Conservation (phyloP, 352 stramenopile species). For the Sclerospora graminicola region DNA sequence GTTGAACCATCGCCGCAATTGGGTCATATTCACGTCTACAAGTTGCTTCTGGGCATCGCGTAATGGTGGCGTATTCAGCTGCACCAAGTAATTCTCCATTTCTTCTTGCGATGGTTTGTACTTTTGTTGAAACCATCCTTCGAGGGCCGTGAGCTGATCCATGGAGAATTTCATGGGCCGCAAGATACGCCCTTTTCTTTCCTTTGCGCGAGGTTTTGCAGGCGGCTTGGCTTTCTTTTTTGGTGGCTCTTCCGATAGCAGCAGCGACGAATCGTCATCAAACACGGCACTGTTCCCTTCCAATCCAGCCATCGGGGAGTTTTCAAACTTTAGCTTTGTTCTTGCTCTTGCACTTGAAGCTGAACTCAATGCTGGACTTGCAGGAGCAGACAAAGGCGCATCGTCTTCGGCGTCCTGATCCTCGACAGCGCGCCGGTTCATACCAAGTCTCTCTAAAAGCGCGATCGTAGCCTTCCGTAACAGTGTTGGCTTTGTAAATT, state of each 20-base stretch:
- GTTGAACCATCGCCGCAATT: slow-evolving; percentile 80
- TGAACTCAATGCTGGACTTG: slow-evolving; percentile 21
- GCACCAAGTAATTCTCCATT: slow-evolving; percentile 64
- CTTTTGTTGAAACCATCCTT: slow-evolving; percentile 80
- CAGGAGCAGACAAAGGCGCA: slow-evolving; percentile 11
- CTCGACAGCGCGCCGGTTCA: slow-evolving; percentile 39
- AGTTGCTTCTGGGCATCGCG: slow-evolving; percentile 61
- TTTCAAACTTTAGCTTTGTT: slow-evolving; percentile 8
- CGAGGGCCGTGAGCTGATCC: slow-evolving; percentile 66
- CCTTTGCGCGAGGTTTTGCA: slow-evolving; percentile 29
- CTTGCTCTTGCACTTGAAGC: slow-evolving; percentile 19
- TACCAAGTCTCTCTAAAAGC: slow-evolving; percentile 59
- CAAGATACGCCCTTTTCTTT: slow-evolving; percentile 59
- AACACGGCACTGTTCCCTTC: slow-evolving; percentile 10
- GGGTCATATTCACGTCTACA: slow-evolving; percentile 81
- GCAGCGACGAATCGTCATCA: slow-evolving; percentile 15
- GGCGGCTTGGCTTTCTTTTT: slow-evolving; percentile 26
- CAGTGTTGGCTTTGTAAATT: slow-evolving; percentile 69
- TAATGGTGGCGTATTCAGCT: slow-evolving; percentile 59
- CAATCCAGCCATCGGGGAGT: slow-evolving; percentile 5
- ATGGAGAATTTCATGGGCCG: slow-evolving; percentile 84
- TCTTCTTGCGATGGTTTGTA: slow-evolving; percentile 76
- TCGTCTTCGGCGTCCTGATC: slow-evolving; percentile 43
- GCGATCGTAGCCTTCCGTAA: slow-evolving; percentile 60
- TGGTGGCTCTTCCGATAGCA: slow-evolving; percentile 12